These are phyloP conservation scores for Cladosporium cucumerinum DNA, from an alignment of 2,329 filamentous ascomycete genomes.

Conservation along the genomic window DNA sequence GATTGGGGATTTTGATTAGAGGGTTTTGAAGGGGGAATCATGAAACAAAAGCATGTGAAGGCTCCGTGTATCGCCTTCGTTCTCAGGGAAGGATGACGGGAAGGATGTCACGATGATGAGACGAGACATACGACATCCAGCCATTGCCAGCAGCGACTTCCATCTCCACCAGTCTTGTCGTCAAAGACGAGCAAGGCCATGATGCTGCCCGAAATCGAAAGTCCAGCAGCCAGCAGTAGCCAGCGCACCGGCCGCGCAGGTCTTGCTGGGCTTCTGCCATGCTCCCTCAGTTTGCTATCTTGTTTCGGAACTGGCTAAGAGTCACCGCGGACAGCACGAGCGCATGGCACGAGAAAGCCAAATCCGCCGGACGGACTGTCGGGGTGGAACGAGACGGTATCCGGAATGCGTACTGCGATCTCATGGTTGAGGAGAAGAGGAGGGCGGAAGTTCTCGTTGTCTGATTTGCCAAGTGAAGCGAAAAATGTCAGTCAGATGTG, in stretches of 20 bases:
- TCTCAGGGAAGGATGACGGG: too few relatives aligned
- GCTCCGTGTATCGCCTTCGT: not conserved
- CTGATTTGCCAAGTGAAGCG: not conserved
- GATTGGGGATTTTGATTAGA: too few relatives aligned
- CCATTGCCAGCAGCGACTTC: not conserved
- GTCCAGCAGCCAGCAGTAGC: not conserved
- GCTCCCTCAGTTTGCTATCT: not conserved
- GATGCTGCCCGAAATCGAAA: not conserved
- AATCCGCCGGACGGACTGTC: slow-evolving; percentile 84
- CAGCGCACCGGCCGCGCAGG: not conserved
- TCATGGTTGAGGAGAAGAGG: not conserved
- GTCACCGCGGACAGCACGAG: slow-evolving; percentile 67
- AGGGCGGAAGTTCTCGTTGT: not conserved
- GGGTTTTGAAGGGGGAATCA: too few relatives aligned
- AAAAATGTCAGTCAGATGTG: not conserved
- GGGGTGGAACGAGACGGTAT: slow-evolving; percentile 59
- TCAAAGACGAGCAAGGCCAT: not conserved
- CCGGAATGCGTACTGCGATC: not conserved
- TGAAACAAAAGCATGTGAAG: not conserved
- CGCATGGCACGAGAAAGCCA: slow-evolving; percentile 82
- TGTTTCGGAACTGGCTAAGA: slow-evolving; percentile 67
- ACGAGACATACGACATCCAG: not conserved
- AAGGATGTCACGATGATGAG: not conserved
- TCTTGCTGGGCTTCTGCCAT: not conserved
- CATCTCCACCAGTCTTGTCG: not conserved